Evolutionary conservation across 129 eudicot species (phyloP).

Genomic region (Smallanthus sonchifolius): DNA sequence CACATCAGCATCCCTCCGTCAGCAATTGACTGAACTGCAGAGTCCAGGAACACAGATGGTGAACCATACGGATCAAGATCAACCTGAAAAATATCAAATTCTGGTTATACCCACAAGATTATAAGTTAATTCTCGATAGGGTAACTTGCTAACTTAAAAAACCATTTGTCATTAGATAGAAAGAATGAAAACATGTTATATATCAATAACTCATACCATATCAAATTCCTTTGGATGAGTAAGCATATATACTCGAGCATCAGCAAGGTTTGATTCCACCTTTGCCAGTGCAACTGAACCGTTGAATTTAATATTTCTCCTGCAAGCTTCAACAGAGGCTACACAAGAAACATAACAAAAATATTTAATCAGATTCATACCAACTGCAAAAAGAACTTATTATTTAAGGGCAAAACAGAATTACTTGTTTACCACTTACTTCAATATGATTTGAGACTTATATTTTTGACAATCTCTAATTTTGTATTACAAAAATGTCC

Average conservation of each 20-base stretch:
- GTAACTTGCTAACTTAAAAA: neutral
- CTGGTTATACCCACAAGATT: conserved; percentile 6
- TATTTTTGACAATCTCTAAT: neutral
- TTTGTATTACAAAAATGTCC: neutral
- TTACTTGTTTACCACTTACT: neutral
- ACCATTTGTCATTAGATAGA: neutral
- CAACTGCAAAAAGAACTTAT: neutral
- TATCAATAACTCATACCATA: conserved; percentile 48
- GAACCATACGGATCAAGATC: conserved; percentile 99
- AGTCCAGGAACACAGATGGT: conserved; percentile 94
- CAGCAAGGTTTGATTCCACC: conserved; percentile 90
- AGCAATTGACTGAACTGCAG: conserved; percentile 91
- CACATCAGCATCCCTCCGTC: conserved; percentile 99
- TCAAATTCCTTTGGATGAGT: conserved; percentile 99
- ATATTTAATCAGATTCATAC: neutral
- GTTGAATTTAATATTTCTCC: conserved; percentile 87
- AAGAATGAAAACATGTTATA: neutral
- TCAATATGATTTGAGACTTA: neutral
- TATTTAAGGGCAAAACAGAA: neutral
- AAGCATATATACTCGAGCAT: conserved; percentile 98
- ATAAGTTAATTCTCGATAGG: neutral
- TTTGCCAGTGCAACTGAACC: conserved; percentile 82
- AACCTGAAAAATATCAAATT: conserved; percentile 48
- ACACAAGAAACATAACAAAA: conserved; percentile 21
- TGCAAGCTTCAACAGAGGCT: conserved; percentile 96